Percentiles rank a stretch among this genome's conserved stretches.
Conservation (phyloP, 2,329 filamentous ascomycete species). For the Pleochaeta shiraiana region DNA sequence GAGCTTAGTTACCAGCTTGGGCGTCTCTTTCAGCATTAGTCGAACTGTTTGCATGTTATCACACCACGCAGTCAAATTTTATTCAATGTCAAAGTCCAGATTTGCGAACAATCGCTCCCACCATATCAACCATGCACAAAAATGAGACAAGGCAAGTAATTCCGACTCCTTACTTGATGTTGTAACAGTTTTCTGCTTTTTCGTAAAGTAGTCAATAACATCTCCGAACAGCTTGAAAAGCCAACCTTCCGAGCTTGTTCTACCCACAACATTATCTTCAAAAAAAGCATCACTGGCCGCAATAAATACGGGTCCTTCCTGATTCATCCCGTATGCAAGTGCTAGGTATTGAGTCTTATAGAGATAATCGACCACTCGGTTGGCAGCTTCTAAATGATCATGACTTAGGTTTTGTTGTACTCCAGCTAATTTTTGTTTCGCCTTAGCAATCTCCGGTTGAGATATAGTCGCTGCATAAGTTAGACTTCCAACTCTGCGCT, state of each 20-base stretch:
- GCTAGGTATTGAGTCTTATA: neutral
- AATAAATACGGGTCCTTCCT: neutral
- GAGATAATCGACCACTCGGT: neutral
- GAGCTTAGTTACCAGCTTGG: neutral
- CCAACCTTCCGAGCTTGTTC: neutral
- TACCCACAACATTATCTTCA: neutral
- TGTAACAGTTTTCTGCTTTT: neutral
- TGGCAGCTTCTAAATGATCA: neutral
- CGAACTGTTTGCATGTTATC: conserved; percentile 2
- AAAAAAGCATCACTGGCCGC: neutral
- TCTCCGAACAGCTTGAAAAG: neutral
- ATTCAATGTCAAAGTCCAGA: neutral
- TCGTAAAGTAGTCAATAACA: neutral
- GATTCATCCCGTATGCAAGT: neutral
- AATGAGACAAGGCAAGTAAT: neutral
- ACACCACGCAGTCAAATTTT: neutral
- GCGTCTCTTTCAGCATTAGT: neutral
- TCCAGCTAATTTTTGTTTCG: neutral
- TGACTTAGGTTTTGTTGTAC: neutral
- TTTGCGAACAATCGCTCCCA: neutral
- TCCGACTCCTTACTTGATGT: conserved; percentile 1
- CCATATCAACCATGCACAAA: neutral
- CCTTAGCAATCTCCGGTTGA: neutral
- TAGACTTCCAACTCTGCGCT: neutral
- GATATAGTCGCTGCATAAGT: neutral